These are phyloP conservation scores for Recurvomyces mirabilis DNA, from an alignment of 495 filamentous ascomycete genomes.

Conservation along the genomic window DNA sequence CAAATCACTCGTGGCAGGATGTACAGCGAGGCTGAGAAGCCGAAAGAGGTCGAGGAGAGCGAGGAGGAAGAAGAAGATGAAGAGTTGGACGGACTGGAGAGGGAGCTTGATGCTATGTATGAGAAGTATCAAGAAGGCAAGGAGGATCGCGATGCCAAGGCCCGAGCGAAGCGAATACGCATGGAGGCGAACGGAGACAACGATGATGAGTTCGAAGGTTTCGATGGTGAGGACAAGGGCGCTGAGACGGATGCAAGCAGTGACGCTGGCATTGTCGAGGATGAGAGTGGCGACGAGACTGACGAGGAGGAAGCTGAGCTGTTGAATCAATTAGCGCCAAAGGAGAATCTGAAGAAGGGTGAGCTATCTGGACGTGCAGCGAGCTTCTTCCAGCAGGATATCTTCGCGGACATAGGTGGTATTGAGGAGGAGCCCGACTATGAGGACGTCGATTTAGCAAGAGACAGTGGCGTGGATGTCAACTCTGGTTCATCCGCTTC, in stretches of 20 bases:
- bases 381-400: conserved; percentile 88
- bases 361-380: conserved; percentile 69
- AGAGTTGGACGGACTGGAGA: conserved; percentile 70
- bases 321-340: conserved; percentile 42
- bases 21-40: conserved; percentile 36
- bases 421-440: conserved; percentile 41
- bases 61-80: conserved; percentile 58
- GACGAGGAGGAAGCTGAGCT: conserved; percentile 24
- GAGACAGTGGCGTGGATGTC: conserved; percentile 43
- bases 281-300: conserved; percentile 38
- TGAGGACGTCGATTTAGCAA: conserved; percentile 21
- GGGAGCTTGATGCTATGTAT: conserved; percentile 77
- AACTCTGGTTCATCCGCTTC: conserved; percentile 25
- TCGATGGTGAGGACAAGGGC: conserved; percentile 45
- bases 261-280: conserved; percentile 31
- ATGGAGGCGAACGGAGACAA: conserved; percentile 64
- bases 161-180: conserved; percentile 75
- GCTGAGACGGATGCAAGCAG: conserved; percentile 23
- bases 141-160: conserved; percentile 69
- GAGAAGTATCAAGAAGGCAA: conserved; percentile 71
- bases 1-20: conserved; percentile 71
- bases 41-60: conserved; percentile 42
- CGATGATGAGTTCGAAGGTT: conserved; percentile 86
- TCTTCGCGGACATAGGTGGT: conserved; percentile 71
- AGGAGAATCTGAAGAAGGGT: conserved; percentile 36